These are phyloP conservation scores for Rhizoclosmatium globosum DNA, from an alignment of 192 early-diverging fungal species.

Conservation along the genomic window DNA sequence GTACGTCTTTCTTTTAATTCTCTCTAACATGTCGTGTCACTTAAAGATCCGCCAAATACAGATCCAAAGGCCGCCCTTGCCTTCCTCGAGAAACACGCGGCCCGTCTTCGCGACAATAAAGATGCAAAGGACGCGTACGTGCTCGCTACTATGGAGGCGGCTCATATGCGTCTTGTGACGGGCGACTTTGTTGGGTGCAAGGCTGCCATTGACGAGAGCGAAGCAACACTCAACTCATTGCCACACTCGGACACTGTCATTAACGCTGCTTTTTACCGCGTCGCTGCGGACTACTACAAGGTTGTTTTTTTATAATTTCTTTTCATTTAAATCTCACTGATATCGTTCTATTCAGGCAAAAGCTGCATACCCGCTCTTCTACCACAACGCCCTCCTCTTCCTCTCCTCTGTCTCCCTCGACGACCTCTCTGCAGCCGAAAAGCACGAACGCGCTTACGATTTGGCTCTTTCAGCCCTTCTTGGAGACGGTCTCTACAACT, in stretches of 20 bases:
- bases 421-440: slow-evolving; percentile 78
- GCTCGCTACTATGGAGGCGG: slow-evolving; percentile 85
- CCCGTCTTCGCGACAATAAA: slow-evolving; percentile 65
- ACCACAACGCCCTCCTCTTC: slow-evolving; percentile 93
- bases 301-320: slow-evolving; percentile 37
- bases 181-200: slow-evolving; percentile 87
- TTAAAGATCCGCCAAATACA: not conserved
- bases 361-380: slow-evolving; percentile 90
- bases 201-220: slow-evolving; percentile 82
- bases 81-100: slow-evolving; percentile 77
- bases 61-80: slow-evolving; percentile 61
- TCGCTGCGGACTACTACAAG: slow-evolving; percentile 97
- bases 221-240: slow-evolving; percentile 81
- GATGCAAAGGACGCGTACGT: slow-evolving; percentile 86
- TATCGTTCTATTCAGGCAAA: slow-evolving; percentile 69
- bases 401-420: slow-evolving; percentile 90
- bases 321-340: slow-evolving; percentile 25
- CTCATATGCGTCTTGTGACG: slow-evolving; percentile 81
- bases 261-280: slow-evolving; percentile 93
- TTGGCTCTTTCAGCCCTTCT: slow-evolving; percentile 89
- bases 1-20: slow-evolving; percentile 46
- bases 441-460: slow-evolving; percentile 90
- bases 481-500: slow-evolving; percentile 97
- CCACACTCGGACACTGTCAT: slow-evolving; percentile 83
- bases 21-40: slow-evolving; percentile 1